Conservation (phyloP, 139 green algal species). For the Chlorella sp. region DNA sequence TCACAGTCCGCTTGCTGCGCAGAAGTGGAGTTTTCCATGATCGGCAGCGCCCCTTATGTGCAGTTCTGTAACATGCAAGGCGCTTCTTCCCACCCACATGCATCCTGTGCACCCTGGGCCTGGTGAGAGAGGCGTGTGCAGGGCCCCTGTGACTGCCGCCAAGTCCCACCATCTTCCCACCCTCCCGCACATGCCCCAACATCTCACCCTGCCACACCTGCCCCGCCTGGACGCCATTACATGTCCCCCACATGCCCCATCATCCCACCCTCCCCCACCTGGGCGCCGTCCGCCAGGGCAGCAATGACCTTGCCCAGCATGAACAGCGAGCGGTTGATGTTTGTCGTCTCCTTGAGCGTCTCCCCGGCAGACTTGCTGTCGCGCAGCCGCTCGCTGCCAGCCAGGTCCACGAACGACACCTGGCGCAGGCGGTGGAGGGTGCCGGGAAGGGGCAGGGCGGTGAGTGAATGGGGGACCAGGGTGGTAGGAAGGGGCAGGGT, state of each 20-base stretch:
- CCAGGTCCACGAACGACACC: conserved; percentile 92
- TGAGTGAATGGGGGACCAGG: not conserved
- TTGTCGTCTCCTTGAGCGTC: conserved; percentile 88
- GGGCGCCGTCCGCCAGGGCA: conserved; percentile 35
- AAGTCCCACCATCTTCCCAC: too few relatives aligned
- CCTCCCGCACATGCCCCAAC: not conserved
- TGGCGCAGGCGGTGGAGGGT: conserved; percentile 20
- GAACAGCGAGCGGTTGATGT: conserved; percentile 96
- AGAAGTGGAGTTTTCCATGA: too few relatives aligned
- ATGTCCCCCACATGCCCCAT: too few relatives aligned
- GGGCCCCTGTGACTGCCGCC: too few relatives aligned
- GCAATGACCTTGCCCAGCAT: conserved; percentile 87
- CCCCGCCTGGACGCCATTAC: too few relatives aligned
- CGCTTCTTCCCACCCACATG: too few relatives aligned
- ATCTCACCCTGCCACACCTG: not conserved
- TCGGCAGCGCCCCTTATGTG: too few relatives aligned
- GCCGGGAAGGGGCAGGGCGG: too few relatives aligned
- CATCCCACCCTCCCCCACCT: not conserved
- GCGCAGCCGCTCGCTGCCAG: conserved; percentile 90
- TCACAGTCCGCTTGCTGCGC: too few relatives aligned
- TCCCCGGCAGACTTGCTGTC: conserved; percentile 73
- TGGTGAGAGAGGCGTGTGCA: too few relatives aligned
- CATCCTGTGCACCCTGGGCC: too few relatives aligned
- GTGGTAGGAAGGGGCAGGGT: not conserved
- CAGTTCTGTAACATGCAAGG: too few relatives aligned